phyloP scores from a whole-genome alignment of 345 rosid species.

The Aquilaria yunnanensis region DNA sequence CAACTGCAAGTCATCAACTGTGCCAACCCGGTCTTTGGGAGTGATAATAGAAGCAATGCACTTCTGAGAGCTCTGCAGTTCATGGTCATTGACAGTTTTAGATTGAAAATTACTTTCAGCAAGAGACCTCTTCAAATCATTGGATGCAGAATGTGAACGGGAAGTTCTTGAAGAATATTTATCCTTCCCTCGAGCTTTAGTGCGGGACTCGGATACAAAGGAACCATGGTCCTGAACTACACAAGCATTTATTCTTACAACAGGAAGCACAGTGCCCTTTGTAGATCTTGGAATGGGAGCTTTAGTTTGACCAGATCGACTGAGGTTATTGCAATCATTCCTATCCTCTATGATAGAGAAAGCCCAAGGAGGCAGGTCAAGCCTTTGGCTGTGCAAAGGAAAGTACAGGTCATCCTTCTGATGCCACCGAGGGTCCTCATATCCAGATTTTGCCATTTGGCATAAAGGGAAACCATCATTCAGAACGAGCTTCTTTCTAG shows the following conservation, averaged over 20 bases:
- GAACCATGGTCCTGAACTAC: conserved; percentile 92
- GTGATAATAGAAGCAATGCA: conserved; percentile 32
- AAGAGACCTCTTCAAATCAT: conserved; percentile 55
- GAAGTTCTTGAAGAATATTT: conserved; percentile 58
- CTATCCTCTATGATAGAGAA: conserved; percentile 71
- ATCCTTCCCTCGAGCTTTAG: conserved; percentile 68
- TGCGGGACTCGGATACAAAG: conserved; percentile 62
- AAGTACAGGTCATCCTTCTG: conserved; percentile 75
- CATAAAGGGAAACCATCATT: conserved; percentile 96
- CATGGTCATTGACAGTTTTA: conserved; percentile 39
- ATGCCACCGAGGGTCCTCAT: conserved; percentile 90
- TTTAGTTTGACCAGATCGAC: conserved; percentile 37
- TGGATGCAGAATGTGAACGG: conserved; percentile 51
- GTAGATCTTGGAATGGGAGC: conserved; percentile 52
- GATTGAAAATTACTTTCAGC: conserved; percentile 51
- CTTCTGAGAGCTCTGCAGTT: conserved; percentile 41
- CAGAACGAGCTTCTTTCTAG: conserved; percentile 67
- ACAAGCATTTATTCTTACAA: conserved; percentile 93
- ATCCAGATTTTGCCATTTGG: conserved; percentile 85
- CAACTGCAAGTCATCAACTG: conserved; percentile 69
- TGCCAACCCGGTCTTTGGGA: conserved; percentile 60
- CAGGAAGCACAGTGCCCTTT: conserved; percentile 69
- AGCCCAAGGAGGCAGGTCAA: conserved; percentile 96
- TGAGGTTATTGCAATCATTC: conserved; percentile 35
- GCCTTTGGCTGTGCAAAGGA: conserved; percentile 71